Base-by-base conservation (phyloP, 208 protist species). In the Balamuthia mandrillaris region DNA sequence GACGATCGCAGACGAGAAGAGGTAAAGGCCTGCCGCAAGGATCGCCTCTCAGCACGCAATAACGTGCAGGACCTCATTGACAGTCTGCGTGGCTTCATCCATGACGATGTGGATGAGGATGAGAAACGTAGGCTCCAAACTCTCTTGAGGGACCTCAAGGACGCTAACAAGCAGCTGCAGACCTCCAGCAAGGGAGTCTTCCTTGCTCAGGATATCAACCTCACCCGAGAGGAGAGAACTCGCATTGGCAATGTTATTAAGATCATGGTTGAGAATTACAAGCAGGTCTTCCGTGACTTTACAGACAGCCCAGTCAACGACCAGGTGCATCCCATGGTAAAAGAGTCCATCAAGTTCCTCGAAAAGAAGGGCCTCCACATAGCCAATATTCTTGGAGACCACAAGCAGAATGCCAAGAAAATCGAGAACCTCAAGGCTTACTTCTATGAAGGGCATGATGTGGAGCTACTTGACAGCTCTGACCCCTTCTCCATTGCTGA, bases 241-340 rank as follows among this genome's bases (percentile, higher is more conserved):
- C 27, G 72, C 21, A 81, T 81, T 37, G 6, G 49, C 33, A 81
- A 81, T 44, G 41, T 81, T 18, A 35, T 81, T n/a, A 16, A 37
- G 37, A 44, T 81, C 72, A 81, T 81, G 72, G 47, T 81, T 27
- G 49, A 81, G 39, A 44, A 81, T 29, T 81, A 54, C 72, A 33
- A 51, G 33, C 21, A 24, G 21, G 49, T 81, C 24, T 81, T 81
- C 49, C 63, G 49, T 35, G 72, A 81, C 10, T 42, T 51, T 29
- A 42, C 52, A 21, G 35, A 44, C 12, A 61, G 47, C 1, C 3
- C 49, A 27, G 72, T 81, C 21, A 58, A 81, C 35, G 72, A 81
- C 21, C 72, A 81, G 47, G 72, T 81, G 72, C 72, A 81, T 51
- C 72, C 72, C n/a, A 81, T 81, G 72, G 72, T 81, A 37, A 29